A percentile compares a stretch with the other conserved stretches of the same genome.
These are phyloP conservation scores for Beauveria sp. DNA, from an alignment of 2,329 filamentous ascomycete species.

Conservation along the genomic window DNA sequence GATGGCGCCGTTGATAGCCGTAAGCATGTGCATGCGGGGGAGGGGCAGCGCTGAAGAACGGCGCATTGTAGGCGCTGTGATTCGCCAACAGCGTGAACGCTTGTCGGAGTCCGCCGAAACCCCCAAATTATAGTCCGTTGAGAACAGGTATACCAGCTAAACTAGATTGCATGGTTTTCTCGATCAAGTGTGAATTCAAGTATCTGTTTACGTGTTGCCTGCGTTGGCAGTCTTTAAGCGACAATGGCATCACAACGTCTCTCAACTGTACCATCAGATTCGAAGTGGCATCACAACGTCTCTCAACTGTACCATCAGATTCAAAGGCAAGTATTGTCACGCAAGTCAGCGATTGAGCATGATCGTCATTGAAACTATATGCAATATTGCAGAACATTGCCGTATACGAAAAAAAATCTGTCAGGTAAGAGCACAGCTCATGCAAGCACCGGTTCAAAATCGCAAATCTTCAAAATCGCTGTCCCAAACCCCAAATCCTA, in stretches of 20 bases:
- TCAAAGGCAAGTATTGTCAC: neutral
- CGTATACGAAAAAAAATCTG: neutral
- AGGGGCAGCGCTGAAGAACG: neutral
- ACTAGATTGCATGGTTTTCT: too few species aligned
- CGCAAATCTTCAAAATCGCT: neutral
- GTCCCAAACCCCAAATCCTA: neutral
- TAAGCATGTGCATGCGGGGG: conserved; percentile 7
- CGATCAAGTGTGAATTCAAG: too few species aligned
- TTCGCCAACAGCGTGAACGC: neutral
- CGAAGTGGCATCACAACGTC: too few species aligned
- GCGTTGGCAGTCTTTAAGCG: too few species aligned
- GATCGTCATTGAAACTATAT: neutral
- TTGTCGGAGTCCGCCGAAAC: conserved; percentile 3
- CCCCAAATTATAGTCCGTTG: neutral
- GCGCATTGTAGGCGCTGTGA: neutral
- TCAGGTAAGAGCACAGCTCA: neutral
- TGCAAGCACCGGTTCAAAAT: neutral
- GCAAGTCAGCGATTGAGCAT: neutral
- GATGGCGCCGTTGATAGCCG: neutral
- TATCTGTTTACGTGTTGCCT: too few species aligned
- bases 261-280: too few species aligned
- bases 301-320: too few species aligned
- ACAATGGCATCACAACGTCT: too few species aligned
- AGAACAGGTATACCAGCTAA: too few species aligned
- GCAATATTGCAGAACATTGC: neutral